Evolutionary conservation across 306 rosid species (phyloP).

Genomic region (Quercus gilva): DNA sequence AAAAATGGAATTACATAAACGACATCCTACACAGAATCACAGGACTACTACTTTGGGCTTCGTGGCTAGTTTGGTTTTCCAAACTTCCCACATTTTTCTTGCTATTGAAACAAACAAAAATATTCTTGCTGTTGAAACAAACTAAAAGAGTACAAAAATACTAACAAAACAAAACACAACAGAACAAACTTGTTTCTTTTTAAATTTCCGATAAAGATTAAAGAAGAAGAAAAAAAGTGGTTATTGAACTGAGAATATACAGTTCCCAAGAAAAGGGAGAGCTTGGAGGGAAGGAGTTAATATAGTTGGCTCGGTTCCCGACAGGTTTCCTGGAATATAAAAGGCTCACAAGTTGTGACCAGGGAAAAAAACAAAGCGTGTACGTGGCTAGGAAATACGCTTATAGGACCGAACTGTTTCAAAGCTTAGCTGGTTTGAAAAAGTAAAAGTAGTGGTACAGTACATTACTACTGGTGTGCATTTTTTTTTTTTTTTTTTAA

Average conservation of each 20-base stretch:
- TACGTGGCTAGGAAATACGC: not conserved
- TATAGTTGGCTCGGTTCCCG: not conserved
- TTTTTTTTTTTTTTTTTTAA: too few relatives aligned
- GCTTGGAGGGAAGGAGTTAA: constrained; percentile 5
- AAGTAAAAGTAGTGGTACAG: too few relatives aligned
- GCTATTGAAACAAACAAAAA: not conserved
- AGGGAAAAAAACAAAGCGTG: not conserved
- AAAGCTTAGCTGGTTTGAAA: too few relatives aligned
- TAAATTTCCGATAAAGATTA: not conserved
- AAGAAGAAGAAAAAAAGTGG: not conserved
- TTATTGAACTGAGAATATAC: not conserved
- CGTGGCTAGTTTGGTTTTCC: not conserved
- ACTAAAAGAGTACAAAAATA: too few relatives aligned
- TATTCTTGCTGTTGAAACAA: too few relatives aligned
- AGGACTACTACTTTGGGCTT: not conserved
- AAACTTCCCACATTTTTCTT: not conserved
- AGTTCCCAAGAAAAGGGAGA: not conserved
- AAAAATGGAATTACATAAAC: not conserved
- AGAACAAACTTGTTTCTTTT: not conserved
- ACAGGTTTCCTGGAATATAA: not conserved
- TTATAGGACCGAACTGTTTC: not conserved
- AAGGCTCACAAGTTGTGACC: not conserved
- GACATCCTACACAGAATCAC: not conserved
- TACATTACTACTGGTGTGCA: too few relatives aligned
- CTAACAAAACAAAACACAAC: not conserved